Percentiles rank a stretch among this genome's conserved stretches.
These are phyloP conservation scores for Entamoeba dispar DNA, from an alignment of 208 protist genomes.

Conservation along the genomic window DNA sequence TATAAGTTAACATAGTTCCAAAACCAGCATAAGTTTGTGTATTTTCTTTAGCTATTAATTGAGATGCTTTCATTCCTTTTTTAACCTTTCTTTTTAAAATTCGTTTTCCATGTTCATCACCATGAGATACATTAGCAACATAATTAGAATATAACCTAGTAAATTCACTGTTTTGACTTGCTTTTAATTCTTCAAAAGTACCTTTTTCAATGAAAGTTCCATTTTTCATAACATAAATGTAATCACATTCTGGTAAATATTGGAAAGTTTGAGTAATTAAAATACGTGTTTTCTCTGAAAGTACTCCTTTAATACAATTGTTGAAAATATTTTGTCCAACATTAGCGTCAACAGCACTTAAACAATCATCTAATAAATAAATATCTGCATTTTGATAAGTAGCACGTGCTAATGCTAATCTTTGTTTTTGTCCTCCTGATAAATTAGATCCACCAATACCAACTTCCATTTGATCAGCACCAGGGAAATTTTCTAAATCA, in stretches of 20 bases:
- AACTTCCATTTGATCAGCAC: conserved; percentile 44
- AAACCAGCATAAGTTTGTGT: not conserved
- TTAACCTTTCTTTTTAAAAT: not conserved
- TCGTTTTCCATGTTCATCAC: not conserved
- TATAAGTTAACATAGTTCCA: not conserved
- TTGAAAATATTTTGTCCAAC: not conserved
- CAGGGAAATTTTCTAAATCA: conserved; percentile 52
- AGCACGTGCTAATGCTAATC: conserved; percentile 42
- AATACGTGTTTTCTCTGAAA: not conserved
- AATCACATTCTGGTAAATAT: not conserved
- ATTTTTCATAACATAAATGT: not conserved
- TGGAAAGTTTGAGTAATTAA: not conserved
- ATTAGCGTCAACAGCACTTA: conserved; percentile 9
- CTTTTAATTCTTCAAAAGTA: not conserved
- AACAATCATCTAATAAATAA: conserved; percentile 1
- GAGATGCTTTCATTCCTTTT: not conserved
- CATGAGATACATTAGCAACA: not conserved
- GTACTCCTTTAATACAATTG: not conserved
- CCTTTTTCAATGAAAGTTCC: not conserved
- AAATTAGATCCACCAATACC: conserved; percentile 58
- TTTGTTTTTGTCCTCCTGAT: conserved; percentile 49
- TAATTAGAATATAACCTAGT: not conserved
- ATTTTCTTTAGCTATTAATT: not conserved
- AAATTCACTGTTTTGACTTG: not conserved
- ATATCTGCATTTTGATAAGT: conserved; percentile 38